phyloP scores from a whole-genome alignment of 768 basidiomycete genomes.

The Suillus weaverae region DNA sequence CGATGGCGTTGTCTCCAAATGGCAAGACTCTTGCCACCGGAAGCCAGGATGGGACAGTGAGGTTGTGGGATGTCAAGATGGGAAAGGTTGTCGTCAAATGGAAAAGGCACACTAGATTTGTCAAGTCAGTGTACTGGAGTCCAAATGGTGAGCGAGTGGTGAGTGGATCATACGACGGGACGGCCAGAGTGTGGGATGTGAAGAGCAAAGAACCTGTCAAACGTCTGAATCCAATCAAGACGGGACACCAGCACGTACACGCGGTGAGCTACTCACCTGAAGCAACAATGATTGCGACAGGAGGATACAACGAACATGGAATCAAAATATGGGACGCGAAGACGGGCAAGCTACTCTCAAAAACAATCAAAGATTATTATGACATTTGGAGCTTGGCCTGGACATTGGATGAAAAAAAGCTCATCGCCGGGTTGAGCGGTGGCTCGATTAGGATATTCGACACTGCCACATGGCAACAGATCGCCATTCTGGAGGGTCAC shows the following conservation, averaged over 20 bases:
- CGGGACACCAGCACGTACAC: not conserved
- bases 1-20: not conserved
- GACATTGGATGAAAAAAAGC: not conserved
- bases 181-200: slow-evolving; percentile 4
- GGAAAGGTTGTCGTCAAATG: too few relatives aligned
- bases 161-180: slow-evolving; percentile 13
- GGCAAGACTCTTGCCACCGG: not conserved
- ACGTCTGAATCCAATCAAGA: not conserved
- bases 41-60: too few relatives aligned
- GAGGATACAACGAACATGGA: not conserved
- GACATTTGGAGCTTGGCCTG: not conserved
- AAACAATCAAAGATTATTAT: not conserved
- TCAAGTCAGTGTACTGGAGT: too few relatives aligned
- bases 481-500: not conserved
- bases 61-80: too few relatives aligned
- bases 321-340: not conserved
- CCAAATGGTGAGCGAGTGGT: too few relatives aligned
- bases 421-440: not conserved
- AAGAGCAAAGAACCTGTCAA: not conserved
- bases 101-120: too few relatives aligned
- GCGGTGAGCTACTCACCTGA: too few relatives aligned
- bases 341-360: not conserved
- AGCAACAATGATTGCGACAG: not conserved
- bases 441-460: not conserved
- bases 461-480: not conserved